These are phyloP conservation scores for Thielaviopsis cerberus DNA, from an alignment of 2,329 filamentous ascomycete species.

Conservation along the genomic window DNA sequence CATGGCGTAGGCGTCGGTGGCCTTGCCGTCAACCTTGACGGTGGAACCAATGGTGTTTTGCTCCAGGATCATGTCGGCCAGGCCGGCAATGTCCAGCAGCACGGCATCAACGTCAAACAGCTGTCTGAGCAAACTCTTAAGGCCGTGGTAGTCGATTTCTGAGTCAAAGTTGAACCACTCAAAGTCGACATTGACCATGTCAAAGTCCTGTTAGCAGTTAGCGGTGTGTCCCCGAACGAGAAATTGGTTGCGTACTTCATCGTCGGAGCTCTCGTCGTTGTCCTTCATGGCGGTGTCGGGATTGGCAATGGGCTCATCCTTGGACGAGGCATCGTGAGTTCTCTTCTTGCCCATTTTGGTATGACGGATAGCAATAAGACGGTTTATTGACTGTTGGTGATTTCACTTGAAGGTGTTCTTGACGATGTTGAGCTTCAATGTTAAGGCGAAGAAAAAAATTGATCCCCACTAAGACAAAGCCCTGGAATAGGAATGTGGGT, in stretches of 20 bases:
- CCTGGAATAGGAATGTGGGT: neutral
- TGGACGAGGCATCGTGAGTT: conserved; percentile 27
- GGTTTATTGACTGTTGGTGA: neutral
- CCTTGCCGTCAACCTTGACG: conserved; percentile 91
- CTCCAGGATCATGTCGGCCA: conserved; percentile 70
- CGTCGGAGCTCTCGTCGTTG: conserved; percentile 29
- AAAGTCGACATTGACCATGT: conserved; percentile 88
- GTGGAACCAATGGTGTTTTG: conserved; percentile 82
- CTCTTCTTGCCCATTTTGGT: conserved; percentile 31
- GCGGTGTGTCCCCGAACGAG: too few species aligned
- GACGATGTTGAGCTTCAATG: neutral
- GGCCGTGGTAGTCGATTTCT: conserved; percentile 81
- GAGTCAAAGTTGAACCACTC: conserved; percentile 96
- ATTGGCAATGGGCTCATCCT: conserved; percentile 25
- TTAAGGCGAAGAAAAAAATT: neutral
- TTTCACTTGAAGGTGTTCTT: neutral
- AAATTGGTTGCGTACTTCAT: conserved; percentile 25
- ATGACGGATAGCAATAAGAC: neutral
- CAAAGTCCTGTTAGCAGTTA: conserved; percentile 46
- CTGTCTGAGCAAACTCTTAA: conserved; percentile 77
- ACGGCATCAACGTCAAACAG: conserved; percentile 76
- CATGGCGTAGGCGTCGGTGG: conserved; percentile 81
- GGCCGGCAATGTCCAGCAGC: conserved; percentile 69
- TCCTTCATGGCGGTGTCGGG: conserved; percentile 30
- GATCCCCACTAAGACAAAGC: neutral